phyloP scores from a whole-genome alignment of 1,139 yeast genomes.

The Citeromyces siamensis region DNA sequence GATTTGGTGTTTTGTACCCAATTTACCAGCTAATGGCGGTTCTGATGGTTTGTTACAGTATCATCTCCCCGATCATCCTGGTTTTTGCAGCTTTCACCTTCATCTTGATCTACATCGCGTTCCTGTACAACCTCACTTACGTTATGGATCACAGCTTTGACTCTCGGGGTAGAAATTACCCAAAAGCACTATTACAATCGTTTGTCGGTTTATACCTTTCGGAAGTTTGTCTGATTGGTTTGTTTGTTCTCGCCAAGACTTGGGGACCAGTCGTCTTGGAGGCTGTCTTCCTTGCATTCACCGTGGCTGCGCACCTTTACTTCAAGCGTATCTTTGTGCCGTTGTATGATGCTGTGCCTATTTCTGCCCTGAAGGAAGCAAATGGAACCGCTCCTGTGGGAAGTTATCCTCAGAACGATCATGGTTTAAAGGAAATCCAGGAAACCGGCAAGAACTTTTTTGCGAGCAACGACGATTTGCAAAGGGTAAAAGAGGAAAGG shows the following conservation, averaged over 20 bases:
- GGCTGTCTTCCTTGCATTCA: conserved; percentile 47
- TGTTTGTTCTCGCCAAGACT: conserved; percentile 82
- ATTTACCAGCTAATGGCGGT: conserved; percentile 73
- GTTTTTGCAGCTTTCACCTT: conserved; percentile 62
- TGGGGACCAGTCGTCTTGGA: conserved; percentile 90
- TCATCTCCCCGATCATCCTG: conserved; percentile 71
- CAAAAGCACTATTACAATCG: conserved; percentile 79
- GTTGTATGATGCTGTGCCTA: conserved; percentile 56
- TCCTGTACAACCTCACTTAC: conserved; percentile 68
- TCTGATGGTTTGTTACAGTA: conserved; percentile 65
- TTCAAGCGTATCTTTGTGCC: conserved; percentile 48
- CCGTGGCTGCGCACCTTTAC: conserved; percentile 56
- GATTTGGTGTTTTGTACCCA: conserved; percentile 90
- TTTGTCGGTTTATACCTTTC: conserved; percentile 83
- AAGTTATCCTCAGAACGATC: conserved; percentile 41
- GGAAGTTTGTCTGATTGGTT: conserved; percentile 72
- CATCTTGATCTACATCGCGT: conserved; percentile 64
- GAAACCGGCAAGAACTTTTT: conserved; percentile 30
- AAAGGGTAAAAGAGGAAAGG: background rate
- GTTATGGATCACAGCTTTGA: conserved; percentile 54
- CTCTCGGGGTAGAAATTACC: conserved; percentile 76
- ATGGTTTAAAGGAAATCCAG: conserved; percentile 47
- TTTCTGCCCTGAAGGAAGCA: conserved; percentile 55
- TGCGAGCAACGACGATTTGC: background rate
- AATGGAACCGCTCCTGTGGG: conserved; percentile 30